Evolutionary conservation across 2,329 filamentous ascomycete species (phyloP).

Genomic region (Fusarium stilboides): DNA sequence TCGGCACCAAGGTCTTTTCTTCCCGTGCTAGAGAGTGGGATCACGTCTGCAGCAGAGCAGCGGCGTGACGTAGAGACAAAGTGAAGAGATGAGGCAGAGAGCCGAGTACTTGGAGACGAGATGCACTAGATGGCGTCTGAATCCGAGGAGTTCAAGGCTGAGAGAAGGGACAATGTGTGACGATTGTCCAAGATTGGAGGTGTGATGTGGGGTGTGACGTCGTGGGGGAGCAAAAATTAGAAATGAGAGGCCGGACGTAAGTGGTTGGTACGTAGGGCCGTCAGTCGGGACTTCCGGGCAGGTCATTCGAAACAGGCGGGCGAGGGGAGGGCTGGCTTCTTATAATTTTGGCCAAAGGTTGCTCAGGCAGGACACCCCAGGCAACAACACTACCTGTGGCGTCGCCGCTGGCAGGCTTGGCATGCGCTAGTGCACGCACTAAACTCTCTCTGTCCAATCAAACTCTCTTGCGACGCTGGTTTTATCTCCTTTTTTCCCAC

Average conservation of each 20-base stretch:
- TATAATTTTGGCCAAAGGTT: slow-evolving; percentile 67
- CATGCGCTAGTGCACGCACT: slow-evolving; percentile 56
- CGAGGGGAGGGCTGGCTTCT: slow-evolving; percentile 69
- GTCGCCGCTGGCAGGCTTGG: slow-evolving; percentile 59
- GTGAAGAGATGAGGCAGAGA: slow-evolving; percentile 24
- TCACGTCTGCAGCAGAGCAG: slow-evolving; percentile 36
- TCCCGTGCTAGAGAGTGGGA: slow-evolving; percentile 45
- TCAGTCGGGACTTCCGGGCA: slow-evolving; percentile 71
- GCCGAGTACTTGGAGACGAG: slow-evolving; percentile 29
- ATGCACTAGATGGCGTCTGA: slow-evolving; percentile 9
- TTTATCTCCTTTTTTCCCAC: slow-evolving; percentile 59
- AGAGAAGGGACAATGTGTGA: slow-evolving; percentile 42
- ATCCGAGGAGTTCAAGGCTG: slow-evolving; percentile 28
- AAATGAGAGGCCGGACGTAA: slow-evolving; percentile 61
- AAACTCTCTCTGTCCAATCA: slow-evolving; percentile 59
- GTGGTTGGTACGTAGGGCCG: slow-evolving; percentile 67
- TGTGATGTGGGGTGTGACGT: slow-evolving; percentile 54
- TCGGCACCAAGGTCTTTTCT: slow-evolving; percentile 48
- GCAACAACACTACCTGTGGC: slow-evolving; percentile 63
- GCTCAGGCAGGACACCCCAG: slow-evolving; percentile 59
- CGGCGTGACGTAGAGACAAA: slow-evolving; percentile 36
- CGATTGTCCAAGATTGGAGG: slow-evolving; percentile 38
- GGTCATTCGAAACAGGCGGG: slow-evolving; percentile 64
- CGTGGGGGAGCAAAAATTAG: slow-evolving; percentile 53
- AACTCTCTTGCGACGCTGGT: slow-evolving; percentile 44